A percentile compares a stretch with the other conserved stretches of the same genome.
Conservation (phyloP, 768 basidiomycete species). For the Peribolospora baueri region DNA sequence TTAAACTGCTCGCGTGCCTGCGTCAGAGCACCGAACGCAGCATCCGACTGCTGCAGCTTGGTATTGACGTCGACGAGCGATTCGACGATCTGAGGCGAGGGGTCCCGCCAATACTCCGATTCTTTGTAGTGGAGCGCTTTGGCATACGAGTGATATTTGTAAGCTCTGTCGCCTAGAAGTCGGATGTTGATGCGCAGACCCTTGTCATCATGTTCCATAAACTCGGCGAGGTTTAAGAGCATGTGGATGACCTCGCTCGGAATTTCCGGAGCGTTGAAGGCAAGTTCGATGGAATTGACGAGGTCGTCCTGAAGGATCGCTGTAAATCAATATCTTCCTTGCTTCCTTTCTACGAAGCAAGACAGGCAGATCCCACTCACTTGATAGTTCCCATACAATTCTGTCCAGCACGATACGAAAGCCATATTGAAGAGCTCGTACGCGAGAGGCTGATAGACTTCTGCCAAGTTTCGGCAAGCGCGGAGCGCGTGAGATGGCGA, state of each 20-base stretch:
- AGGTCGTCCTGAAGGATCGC: constrained; percentile 50
- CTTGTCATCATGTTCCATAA: constrained; percentile 98
- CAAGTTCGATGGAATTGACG: constrained; percentile 63
- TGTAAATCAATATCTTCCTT: constrained; percentile 1
- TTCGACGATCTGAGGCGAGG: constrained; percentile 72
- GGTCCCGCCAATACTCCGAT: constrained; percentile 80
- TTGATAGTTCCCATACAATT: constrained; percentile 89
- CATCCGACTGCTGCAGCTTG: constrained; percentile 85
- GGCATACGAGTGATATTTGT: constrained; percentile 80
- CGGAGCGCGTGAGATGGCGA: constrained; percentile 95
- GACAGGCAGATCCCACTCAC: constrained; percentile 23
- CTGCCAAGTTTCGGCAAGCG: constrained; percentile 81
- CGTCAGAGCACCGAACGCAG: constrained; percentile 85
- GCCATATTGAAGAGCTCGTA: constrained; percentile 94
- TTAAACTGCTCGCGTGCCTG: constrained; percentile 76
- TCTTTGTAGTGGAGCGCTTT: constrained; percentile 98
- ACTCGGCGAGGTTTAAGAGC: constrained; percentile 79
- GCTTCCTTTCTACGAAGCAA: neutral
- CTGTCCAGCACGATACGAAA: constrained; percentile 91
- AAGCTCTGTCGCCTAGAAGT: constrained; percentile 76
- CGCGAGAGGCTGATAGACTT: constrained; percentile 69
- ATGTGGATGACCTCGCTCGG: constrained; percentile 77
- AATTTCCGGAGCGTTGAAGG: constrained; percentile 45
- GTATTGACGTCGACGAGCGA: constrained; percentile 90
- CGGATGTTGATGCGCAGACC: constrained; percentile 77